phyloP scores from a whole-genome alignment of 768 basidiomycete species.

The Pulveroboletus sp. region DNA sequence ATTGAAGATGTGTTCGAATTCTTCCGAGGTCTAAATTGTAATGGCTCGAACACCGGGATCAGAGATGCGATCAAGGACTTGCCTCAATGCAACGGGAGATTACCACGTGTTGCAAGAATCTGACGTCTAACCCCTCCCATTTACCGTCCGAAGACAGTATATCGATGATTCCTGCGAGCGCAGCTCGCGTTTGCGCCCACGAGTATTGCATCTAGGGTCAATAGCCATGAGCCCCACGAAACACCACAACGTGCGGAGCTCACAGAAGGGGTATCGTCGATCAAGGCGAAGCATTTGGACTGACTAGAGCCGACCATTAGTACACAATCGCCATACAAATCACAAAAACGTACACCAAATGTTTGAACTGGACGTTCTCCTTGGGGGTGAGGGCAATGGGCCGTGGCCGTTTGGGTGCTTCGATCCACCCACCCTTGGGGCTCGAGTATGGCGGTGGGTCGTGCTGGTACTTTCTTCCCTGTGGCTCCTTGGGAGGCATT shows the following conservation, averaged over 20 bases:
- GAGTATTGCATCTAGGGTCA: constrained; percentile 20
- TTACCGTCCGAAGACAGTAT: constrained; percentile 7
- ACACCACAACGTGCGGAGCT: neutral
- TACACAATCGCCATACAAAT: neutral
- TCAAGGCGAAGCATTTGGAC: constrained; percentile 20
- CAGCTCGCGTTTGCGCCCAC: constrained; percentile 20
- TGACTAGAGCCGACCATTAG: constrained; percentile 12
- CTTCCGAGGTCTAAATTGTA: constrained; percentile 10
- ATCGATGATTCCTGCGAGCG: constrained; percentile 14
- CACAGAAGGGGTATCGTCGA: constrained; percentile 23
- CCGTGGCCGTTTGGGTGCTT: constrained; percentile 7
- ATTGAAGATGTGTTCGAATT: constrained; percentile 18
- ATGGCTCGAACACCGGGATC: neutral
- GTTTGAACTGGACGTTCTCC: constrained; percentile 17
- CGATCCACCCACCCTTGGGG: constrained; percentile 8
- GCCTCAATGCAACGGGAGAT: constrained; percentile 8
- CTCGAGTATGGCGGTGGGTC: constrained; percentile 16
- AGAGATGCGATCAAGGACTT: neutral
- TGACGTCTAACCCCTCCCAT: constrained; percentile 19
- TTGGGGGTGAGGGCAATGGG: constrained; percentile 8
- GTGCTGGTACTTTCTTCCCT: neutral
- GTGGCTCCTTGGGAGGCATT: neutral
- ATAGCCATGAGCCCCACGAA: neutral
- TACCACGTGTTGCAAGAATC: constrained; percentile 15
- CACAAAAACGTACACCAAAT: constrained; percentile 14